phyloP scores from a whole-genome alignment of 1,139 yeast genomes.

The Geotrichum candidum region DNA sequence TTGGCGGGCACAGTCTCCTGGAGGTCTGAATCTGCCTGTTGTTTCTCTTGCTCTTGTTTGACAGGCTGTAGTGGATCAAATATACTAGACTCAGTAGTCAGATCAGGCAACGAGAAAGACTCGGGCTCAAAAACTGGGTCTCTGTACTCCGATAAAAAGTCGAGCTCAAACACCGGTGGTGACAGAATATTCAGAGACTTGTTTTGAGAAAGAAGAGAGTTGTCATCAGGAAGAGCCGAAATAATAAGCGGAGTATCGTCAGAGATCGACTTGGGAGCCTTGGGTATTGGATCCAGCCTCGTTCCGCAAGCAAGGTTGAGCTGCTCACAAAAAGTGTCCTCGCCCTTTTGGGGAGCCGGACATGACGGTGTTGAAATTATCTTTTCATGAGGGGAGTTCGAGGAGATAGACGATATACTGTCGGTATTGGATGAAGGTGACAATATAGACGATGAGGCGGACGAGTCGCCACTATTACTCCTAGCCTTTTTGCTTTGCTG shows the following conservation, averaged over 20 bases:
- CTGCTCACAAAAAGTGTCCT: slow-evolving; percentile 61
- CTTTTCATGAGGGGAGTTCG: background rate
- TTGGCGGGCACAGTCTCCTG: slow-evolving; percentile 32
- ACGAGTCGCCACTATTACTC: slow-evolving; percentile 5
- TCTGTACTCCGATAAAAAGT: slow-evolving; percentile 33
- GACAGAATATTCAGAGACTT: slow-evolving; percentile 17
- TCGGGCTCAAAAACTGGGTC: slow-evolving; percentile 34
- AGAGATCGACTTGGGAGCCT: slow-evolving; percentile 23
- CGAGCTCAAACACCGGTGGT: slow-evolving; percentile 30
- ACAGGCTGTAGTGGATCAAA: slow-evolving; percentile 51
- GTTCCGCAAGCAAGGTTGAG: slow-evolving; percentile 81
- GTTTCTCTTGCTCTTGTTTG: background rate
- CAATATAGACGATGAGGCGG: slow-evolving; percentile 2
- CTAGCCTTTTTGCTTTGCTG: background rate
- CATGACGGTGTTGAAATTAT: background rate
- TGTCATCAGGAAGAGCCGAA: slow-evolving; percentile 19
- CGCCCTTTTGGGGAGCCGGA: slow-evolving; percentile 19
- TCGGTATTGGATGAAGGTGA: slow-evolving; percentile 3
- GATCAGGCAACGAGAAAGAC: slow-evolving; percentile 33
- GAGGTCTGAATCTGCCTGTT: slow-evolving; percentile 26
- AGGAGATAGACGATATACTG: slow-evolving; percentile 7
- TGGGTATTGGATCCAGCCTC: slow-evolving; percentile 52
- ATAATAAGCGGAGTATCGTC: slow-evolving; percentile 20
- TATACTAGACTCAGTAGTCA: slow-evolving; percentile 56
- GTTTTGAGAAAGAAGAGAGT: background rate